Evolutionary conservation across 176 grass and related monocot genomes (phyloP), one percentile per base, ranked within the genome.

Genomic region (Chrysopogon serrulatus): DNA sequence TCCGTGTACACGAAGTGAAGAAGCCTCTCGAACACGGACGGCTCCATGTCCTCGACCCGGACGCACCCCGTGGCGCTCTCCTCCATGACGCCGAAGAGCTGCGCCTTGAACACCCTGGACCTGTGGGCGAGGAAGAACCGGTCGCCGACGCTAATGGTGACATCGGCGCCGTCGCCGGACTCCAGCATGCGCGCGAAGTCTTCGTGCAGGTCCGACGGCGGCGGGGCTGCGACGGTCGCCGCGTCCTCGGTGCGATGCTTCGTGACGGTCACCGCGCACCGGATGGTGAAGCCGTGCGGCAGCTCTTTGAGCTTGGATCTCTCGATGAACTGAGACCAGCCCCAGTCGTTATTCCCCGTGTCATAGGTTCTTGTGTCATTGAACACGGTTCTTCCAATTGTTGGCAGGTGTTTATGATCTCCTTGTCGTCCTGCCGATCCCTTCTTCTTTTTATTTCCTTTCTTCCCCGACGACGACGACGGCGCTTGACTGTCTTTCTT

Each of bases 261-360:
- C 0, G 44, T 47, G 19, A 74, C n/a, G 10, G 71, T 82, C 1
- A 87, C 28, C 16, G 76, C 5, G 39, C 86, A 87, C 39, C 79
- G 79, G 68, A 89, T 83, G 6, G 86, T 88, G 68, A 68, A 74
- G 17, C n/a, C 68, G 8, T n/a, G 76, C 6, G n/a, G 37, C 82
- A 41, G 4, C 77, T 40, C 1, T 10, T 26, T 23, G 3, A 89
- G 65, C 82, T 68, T 69, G 39, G 77, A 68, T 35, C 67, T 89
- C 31, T 67, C 37, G 37, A 80, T 10, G 76, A 89, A 89, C 9
- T 84, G 44, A 44, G 35, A 17, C 66, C 57, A 80, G n/a, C 82
- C 82, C 81, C 68, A 84, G 18, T 74, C 45, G 8, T 17, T 5
- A 0, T 19, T 0, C 48, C 1, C 6, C 48, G 5, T 21, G 48